Base-by-base conservation (phyloP, 2,329 filamentous ascomycete genomes). In the Biscogniauxia mediterranea region DNA sequence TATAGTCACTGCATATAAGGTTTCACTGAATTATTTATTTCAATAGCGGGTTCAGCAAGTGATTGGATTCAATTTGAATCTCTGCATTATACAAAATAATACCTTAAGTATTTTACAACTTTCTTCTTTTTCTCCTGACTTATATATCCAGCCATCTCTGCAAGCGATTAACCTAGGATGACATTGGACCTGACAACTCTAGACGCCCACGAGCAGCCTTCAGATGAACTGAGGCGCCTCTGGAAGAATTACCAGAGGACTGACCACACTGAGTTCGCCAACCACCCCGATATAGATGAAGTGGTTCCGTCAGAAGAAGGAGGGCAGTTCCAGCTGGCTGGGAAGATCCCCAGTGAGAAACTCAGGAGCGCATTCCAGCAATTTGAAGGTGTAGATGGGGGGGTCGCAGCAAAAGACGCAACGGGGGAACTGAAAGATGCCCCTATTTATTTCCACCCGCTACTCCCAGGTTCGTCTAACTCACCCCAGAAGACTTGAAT, bases 121-220 rank as follows among this genome's bases (percentile, higher is more conserved):
- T 23, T 23, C 23, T 23, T 5, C 23, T 23, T 23, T 23, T 23
- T 23, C 5, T 23, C 5, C 23, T 23, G 2, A 23, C 5, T 23
- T 23, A 23, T 23, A 23, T n/a, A n/a, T n/a, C n/a, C n/a, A n/a
- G n/a, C 5, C 23, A 23, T 32, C 28, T 2, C 28, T 13, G 28
- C 28, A 32, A 2, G n/a, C n/a, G n/a, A n/a, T n/a, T n/a, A 32
- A 32, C 38, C 38, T 59, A 65, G 53, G 25, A 81, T 81, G 80
- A 74, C 76, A 1, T 70, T 76, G 32, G 76, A 79, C 59, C 76
- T 82, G 28, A 76, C 74, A 25, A 79, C 81, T 20, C 79, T 93
- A 2, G 90, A 96, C 75, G 89, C 93, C 26, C 86, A 94, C 73
- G 87, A 92, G 74, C 87, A 88, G 68, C 91, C 93, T 1, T 91